Conservation (phyloP, 306 rosid species). For the Abrus pulchellus region DNA sequence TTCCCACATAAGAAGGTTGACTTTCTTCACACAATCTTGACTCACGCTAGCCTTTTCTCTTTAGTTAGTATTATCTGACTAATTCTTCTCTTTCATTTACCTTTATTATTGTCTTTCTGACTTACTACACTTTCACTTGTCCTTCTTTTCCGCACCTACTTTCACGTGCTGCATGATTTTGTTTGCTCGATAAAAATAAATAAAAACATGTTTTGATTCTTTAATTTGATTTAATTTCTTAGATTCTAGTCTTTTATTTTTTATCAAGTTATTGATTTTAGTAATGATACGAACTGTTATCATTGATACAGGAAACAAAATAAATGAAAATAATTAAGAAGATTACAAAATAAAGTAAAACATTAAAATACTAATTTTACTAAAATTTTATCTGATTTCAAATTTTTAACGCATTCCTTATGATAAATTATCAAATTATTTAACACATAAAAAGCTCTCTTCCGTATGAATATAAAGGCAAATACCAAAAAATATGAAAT, state of each 20-base stretch:
- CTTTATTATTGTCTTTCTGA: constrained; percentile 47
- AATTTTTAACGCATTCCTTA: background rate
- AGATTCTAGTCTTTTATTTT: background rate
- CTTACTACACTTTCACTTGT: constrained; percentile 5
- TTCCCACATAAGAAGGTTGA: constrained; percentile 52
- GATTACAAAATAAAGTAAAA: background rate
- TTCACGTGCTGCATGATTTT: constrained; percentile 43
- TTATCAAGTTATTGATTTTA: background rate
- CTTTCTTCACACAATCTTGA: constrained; percentile 38
- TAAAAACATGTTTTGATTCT: background rate
- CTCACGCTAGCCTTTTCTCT: background rate
- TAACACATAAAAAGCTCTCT: background rate
- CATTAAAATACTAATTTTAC: background rate
- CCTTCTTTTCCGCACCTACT: constrained; percentile 20
- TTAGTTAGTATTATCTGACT: constrained; percentile 19
- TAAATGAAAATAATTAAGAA: background rate
- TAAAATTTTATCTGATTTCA: background rate
- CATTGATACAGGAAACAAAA: background rate
- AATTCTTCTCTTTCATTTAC: background rate
- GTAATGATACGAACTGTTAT: background rate
- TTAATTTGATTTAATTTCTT: background rate
- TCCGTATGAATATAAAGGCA: background rate
- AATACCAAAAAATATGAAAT: background rate
- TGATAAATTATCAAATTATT: background rate
- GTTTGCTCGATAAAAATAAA: background rate